Evolutionary conservation across 345 rosid genomes (phyloP), one percentile per base, ranked within the genome.

Genomic region (Toxicodendron radicans): DNA sequence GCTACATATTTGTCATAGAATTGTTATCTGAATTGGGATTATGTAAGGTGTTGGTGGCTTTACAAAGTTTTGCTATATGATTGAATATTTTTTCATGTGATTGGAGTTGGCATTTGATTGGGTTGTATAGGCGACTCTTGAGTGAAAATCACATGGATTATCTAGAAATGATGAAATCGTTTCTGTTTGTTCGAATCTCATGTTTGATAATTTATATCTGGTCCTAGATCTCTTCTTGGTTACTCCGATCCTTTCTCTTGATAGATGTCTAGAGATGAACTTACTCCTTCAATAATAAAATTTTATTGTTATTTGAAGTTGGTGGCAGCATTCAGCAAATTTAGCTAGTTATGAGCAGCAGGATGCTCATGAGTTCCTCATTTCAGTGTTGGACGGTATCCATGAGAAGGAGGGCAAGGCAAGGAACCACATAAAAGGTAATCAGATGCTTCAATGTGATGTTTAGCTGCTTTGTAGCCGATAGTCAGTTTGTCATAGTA

Each of bases 351-450:
- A 91, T 64, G 88, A 87, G 71, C 94, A 94, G 88, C 97, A 92
- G 73, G 99, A 94, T 85, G 95, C 99, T 24, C 97, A 94, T 60
- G 99, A 94, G 80, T 94, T 94, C 83, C 91, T 92, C 82, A 94
- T 94, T 70, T 94, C 99, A 11, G 76, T 92, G 73, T 83, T 94
- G 70, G 91, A 92, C 78, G 86, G 88, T 67, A 92, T 94, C 77
- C 99, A 94, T 85, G 97, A 92, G 84, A 92, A 82, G 68, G 92
- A 82, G 77, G 88, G 89, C 53, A 88, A 87, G 80, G 67, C 88
- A 23, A 85, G 68, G 68, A 79, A 77, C 78, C 61, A 76, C 6
- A 64, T 57, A 73, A 80, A 85, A 85, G 95, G 95, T 90, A 84
- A 75, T 48, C 38, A 43, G 64, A 74, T 58, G 33, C 17, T 59